Conservation (phyloP, 768 basidiomycete species). For the Pleurotus tuoliensis region DNA sequence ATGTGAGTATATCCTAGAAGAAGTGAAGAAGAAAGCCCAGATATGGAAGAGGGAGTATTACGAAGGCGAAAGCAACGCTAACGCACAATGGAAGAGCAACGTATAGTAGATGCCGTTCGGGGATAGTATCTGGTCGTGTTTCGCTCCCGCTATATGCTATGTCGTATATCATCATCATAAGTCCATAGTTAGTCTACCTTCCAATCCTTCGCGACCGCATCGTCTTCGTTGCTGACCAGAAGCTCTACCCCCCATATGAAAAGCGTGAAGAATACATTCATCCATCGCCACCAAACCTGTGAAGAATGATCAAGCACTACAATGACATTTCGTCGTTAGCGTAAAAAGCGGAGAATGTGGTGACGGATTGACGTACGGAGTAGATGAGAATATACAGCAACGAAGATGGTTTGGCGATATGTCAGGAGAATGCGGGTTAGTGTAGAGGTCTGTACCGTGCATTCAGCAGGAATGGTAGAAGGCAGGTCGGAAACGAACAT, state of each 20-base stretch:
- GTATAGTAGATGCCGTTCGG: slow-evolving; percentile 23
- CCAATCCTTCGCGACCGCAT: slow-evolving; percentile 63
- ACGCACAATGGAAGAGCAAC: slow-evolving; percentile 72
- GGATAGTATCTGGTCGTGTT: background rate
- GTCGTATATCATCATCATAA: background rate
- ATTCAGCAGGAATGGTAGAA: background rate
- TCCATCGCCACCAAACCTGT: slow-evolving; percentile 94
- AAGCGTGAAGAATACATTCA: slow-evolving; percentile 84
- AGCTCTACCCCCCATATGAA: slow-evolving; percentile 82
- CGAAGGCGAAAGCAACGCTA: slow-evolving; percentile 57
- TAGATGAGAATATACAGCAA: slow-evolving; percentile 85
- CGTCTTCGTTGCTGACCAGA: slow-evolving; percentile 73
- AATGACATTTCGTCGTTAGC: background rate
- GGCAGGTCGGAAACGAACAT: slow-evolving; percentile 16
- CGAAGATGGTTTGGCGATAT: slow-evolving; percentile 80
- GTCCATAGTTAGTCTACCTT: slow-evolving; percentile 60
- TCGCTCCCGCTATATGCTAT: no score
- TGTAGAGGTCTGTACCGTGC: slow-evolving; percentile 58
- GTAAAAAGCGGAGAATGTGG: background rate
- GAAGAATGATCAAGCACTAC: slow-evolving; percentile 83
- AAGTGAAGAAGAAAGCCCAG: slow-evolving; percentile 77
- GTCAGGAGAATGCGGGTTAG: slow-evolving; percentile 72
- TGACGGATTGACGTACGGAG: slow-evolving; percentile 50
- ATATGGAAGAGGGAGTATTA: slow-evolving; percentile 94
- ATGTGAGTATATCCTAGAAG: slow-evolving; percentile 82